phyloP scores from a whole-genome alignment of 345 rosid genomes.

The Linum trigynum region DNA sequence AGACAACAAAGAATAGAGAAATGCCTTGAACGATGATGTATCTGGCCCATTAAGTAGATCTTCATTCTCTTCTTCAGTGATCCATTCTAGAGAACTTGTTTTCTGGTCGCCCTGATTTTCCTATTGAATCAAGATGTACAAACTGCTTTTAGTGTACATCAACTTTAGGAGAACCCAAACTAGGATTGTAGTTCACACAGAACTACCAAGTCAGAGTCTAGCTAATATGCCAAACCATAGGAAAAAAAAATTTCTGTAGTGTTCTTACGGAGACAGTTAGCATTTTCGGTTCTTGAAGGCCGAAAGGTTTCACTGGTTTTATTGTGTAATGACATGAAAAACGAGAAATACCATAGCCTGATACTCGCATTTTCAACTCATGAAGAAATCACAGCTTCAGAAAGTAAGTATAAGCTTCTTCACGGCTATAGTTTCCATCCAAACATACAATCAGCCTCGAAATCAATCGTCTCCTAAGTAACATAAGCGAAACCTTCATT shows the following conservation, averaged over 20 bases:
- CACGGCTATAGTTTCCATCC: neutral
- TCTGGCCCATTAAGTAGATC: slow-evolving; percentile 63
- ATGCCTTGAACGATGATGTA: slow-evolving; percentile 89
- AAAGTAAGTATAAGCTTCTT: neutral
- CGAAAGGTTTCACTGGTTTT: neutral
- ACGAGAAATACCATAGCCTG: neutral
- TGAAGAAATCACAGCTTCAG: neutral
- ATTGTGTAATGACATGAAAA: no score
- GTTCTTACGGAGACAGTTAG: neutral
- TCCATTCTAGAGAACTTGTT: slow-evolving; percentile 38
- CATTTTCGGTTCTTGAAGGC: neutral
- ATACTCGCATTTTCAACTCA: neutral
- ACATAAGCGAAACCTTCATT: no score
- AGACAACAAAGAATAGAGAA: slow-evolving; percentile 71
- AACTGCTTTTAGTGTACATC: neutral
- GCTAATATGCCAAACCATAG: neutral
- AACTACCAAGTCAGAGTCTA: no score
- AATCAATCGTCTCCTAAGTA: no score
- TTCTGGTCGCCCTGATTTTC: slow-evolving; percentile 40
- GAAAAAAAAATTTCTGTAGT: neutral
- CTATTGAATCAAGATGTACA: slow-evolving; percentile 19
- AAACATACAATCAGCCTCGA: no score
- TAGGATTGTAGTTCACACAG: no score
- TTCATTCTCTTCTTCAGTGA: slow-evolving; percentile 34
- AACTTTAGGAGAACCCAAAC: no score